Evolutionary conservation across 805 yeast species (phyloP).

Genomic region (Pachysolen tannophilus): DNA sequence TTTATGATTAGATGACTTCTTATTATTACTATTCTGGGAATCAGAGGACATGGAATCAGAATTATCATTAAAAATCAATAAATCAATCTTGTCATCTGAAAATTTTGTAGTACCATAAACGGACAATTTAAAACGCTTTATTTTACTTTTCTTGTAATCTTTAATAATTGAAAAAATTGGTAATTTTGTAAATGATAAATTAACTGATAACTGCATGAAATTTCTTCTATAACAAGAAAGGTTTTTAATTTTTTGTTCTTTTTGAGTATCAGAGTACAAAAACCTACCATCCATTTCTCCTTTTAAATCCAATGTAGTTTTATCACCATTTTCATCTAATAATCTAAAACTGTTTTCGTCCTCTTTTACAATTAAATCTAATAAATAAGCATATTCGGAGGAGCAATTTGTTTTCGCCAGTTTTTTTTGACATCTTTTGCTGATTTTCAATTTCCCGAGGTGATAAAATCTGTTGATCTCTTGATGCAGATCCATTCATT

Average conservation of each 20-base stretch:
- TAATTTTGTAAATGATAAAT: slow-evolving; percentile 1
- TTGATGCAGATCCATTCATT: too few relatives aligned
- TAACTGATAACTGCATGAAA: slow-evolving; percentile 26
- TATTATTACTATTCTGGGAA: too few relatives aligned
- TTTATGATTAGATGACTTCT: slow-evolving; percentile 3
- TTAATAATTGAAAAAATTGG: slow-evolving; percentile 1
- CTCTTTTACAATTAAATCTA: slow-evolving; percentile 5
- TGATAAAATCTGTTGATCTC: too few relatives aligned
- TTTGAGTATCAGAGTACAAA: slow-evolving; percentile 25
- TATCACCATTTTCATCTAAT: slow-evolving; percentile 23
- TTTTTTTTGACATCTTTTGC: too few relatives aligned
- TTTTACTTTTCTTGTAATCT: background rate
- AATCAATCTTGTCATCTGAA: slow-evolving; percentile 22
- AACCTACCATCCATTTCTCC: slow-evolving; percentile 37
- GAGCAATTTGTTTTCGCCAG: too few relatives aligned
- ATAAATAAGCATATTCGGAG: slow-evolving; percentile 9
- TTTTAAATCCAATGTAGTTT: slow-evolving; percentile 19
- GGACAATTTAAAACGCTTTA: slow-evolving; percentile 20
- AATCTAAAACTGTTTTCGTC: slow-evolving; percentile 10
- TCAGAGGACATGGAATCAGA: too few relatives aligned
- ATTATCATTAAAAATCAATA: slow-evolving; percentile 19
- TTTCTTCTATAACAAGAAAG: slow-evolving; percentile 38
- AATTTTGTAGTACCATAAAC: slow-evolving; percentile 28
- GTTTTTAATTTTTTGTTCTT: slow-evolving; percentile 28
- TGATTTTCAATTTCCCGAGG: too few relatives aligned